Evolutionary conservation across 495 filamentous ascomycete genomes (phyloP).

Genomic region (Jackrogersella multiformis): DNA sequence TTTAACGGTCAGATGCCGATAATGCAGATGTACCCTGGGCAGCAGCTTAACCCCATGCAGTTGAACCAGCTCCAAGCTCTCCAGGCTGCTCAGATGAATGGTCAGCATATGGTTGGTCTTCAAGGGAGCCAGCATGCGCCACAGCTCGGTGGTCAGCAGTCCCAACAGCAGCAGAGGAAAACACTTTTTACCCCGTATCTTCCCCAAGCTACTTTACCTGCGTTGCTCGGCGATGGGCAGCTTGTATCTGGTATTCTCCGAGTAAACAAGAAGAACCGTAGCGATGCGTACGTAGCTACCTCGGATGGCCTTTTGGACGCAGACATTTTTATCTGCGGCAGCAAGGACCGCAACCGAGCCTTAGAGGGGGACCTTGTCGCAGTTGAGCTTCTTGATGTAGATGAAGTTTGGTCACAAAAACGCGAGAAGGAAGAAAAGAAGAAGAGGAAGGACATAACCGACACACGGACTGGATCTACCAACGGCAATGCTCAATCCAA

Average conservation of each 20-base stretch:
- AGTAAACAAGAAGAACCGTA: slow-evolving; percentile 99
- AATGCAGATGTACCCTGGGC: slow-evolving; percentile 80
- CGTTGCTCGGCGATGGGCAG: slow-evolving; percentile 88
- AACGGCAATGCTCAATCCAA: slow-evolving; percentile 75
- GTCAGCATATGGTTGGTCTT: slow-evolving; percentile 72
- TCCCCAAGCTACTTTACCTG: slow-evolving; percentile 92
- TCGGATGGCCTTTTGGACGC: slow-evolving; percentile 87
- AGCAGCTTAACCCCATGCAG: slow-evolving; percentile 90
- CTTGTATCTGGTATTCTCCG: slow-evolving; percentile 95
- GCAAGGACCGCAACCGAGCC: slow-evolving; percentile 96
- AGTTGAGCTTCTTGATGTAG: slow-evolving; percentile 94
- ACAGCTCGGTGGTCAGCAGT: slow-evolving; percentile 69
- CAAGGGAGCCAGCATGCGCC: slow-evolving; percentile 82
- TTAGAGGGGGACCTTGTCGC: slow-evolving; percentile 96
- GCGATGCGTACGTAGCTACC: slow-evolving; percentile 96
- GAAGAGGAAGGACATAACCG: slow-evolving; percentile 98
- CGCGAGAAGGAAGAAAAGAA: slow-evolving; percentile 99
- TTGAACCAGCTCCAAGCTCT: slow-evolving; percentile 91
- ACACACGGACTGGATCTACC: slow-evolving; percentile 78
- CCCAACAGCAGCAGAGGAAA: slow-evolving; percentile 93
- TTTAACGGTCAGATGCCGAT: slow-evolving; percentile 81
- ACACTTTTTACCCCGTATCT: slow-evolving; percentile 98
- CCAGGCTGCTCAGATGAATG: slow-evolving; percentile 85
- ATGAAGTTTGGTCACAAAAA: slow-evolving; percentile 98
- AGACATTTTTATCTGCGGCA: slow-evolving; percentile 99